A percentile compares a stretch with the other conserved stretches of the same genome.
Conservation (phyloP, 805 yeast species). For the Metschnikowia cerradonensis region DNA sequence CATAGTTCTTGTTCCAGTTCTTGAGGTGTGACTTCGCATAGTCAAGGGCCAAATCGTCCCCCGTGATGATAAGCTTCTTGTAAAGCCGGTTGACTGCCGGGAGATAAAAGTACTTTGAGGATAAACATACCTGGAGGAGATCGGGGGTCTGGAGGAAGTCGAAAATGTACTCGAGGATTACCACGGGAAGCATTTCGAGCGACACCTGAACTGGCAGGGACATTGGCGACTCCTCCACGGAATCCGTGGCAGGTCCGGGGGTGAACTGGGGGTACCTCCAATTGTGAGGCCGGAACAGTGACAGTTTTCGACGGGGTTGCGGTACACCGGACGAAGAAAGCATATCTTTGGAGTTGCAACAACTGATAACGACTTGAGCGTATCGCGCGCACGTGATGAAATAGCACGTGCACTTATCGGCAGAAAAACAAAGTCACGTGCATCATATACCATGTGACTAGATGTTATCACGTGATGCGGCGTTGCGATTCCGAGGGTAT, state of each 20-base stretch:
- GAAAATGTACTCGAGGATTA: slow-evolving; percentile 18
- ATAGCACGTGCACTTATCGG: background rate
- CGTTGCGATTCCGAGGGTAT: too few relatives aligned
- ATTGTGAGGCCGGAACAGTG: slow-evolving; percentile 12
- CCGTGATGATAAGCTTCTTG: slow-evolving; percentile 19
- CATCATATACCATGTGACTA: too few relatives aligned
- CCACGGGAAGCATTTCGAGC: slow-evolving; percentile 22
- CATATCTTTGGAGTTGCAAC: background rate
- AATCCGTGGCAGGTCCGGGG: background rate
- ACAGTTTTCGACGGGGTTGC: slow-evolving; percentile 7
- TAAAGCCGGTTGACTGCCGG: slow-evolving; percentile 26
- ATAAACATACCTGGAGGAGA: slow-evolving; percentile 20
- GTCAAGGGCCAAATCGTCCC: slow-evolving; percentile 7
- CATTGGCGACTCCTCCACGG: background rate
- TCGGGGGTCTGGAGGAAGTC: slow-evolving; percentile 19
- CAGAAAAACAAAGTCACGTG: too few relatives aligned
- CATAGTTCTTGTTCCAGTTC: slow-evolving; percentile 19
- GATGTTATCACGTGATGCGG: too few relatives aligned
- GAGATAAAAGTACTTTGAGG: slow-evolving; percentile 22
- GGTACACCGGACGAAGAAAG: background rate
- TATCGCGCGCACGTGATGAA: background rate
- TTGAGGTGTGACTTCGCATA: slow-evolving; percentile 11
- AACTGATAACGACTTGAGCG: background rate
- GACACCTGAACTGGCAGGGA: background rate
- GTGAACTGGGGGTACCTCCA: slow-evolving; percentile 6